Base-by-base conservation (phyloP, 176 grass and related monocot species). In the Triticum monococcum region DNA sequence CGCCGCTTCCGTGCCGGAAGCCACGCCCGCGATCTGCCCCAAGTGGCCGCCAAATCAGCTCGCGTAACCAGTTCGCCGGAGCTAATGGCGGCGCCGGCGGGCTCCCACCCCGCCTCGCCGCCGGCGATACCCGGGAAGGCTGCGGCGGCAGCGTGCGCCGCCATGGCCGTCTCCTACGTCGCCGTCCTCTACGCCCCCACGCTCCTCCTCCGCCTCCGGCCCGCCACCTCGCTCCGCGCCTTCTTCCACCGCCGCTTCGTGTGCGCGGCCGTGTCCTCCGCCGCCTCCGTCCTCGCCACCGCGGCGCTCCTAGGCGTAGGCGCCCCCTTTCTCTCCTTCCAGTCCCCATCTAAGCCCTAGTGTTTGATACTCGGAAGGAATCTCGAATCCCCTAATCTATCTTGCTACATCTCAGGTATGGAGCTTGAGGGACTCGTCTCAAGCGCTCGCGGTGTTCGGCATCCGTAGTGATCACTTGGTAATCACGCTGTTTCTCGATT, bases 151-250 rank as follows among this genome's bases (percentile, higher is more conserved):
- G 86, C 93, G 5, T 90, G 88, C 77, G 77, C 93, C 35, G 46
- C 83, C 71, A 95, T 95, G 90, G 90, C 93, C 1, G 54, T 90
- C 11, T 90, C 75, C 76, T 95, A 92, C 88, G 93, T 95, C 24
- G 88, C 86, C 32, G 79, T 89, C 57, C 88, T 95, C 62, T 92
- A 95, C 86, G 89, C 80, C 8, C 93, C 93, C 7, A 95, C 90
- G 13, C 48, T 64, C 24, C 30, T 95, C 64, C 75, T 95, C 74
- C 83, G 88, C 57, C 77, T 95, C 82, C 90, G 88, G 18, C 90
- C 90, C 13, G 83, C 90, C 6, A 66, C 68, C 43, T 92, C 93
- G 14, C 79, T 90, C 68, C 85, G 87, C 22, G 17, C 63, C 83
- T 92, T 92, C 83, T 64, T 95, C 18, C 85, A 88, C 64, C 93